Base-by-base conservation (phyloP, 2,329 filamentous ascomycete species). In the Pseudocercospora fuligena region DNA sequence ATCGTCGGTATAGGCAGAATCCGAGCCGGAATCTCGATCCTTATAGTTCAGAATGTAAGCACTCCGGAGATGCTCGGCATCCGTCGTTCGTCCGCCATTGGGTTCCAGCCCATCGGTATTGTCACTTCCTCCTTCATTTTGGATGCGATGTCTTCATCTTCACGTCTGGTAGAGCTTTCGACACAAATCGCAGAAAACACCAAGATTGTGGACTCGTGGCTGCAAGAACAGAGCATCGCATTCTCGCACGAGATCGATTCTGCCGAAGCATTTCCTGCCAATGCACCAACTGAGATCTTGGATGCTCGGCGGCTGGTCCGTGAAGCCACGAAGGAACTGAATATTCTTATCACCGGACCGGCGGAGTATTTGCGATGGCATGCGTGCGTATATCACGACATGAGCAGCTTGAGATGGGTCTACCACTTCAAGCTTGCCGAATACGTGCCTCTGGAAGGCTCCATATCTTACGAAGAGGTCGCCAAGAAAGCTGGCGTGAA, bases 291-390 rank as follows among this genome's bases (percentile, higher is more conserved):
- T 14, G 61, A 63, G 1, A 49, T 66, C 21, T 51, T 60, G 46
- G 40, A 43, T n/a, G 65, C 65, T 19, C 60, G 65, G 29, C 31
- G 60, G 27, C 57, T 65, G 33, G 60, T 67, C 29, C 54, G 53
- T 12, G 66, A 65, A 31, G 58, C 58, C 25, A 67, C 66, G 33
- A 49, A 43, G n/a, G 49, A 61, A 21, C 46, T 67, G 25, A 60
- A 64, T 23, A 40, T 59, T 27, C 53, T 67, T 8, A 21, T 67
- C n/a, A 60, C 49, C 8, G 66, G 66, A 21, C 66, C 66, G 9
- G 56, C 57, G 5, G 65, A 67, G 47, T 54, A 64, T 33, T 19
- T 67, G 47, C 33, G 64, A n/a, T 66, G 64, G 64, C 51, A 61
- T 8, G 57, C 63, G 1, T 63, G 61, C 47, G 36, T 53, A 19